Conservation (phyloP, 2,329 filamentous ascomycete genomes). For the Fusarium incarnatum region DNA sequence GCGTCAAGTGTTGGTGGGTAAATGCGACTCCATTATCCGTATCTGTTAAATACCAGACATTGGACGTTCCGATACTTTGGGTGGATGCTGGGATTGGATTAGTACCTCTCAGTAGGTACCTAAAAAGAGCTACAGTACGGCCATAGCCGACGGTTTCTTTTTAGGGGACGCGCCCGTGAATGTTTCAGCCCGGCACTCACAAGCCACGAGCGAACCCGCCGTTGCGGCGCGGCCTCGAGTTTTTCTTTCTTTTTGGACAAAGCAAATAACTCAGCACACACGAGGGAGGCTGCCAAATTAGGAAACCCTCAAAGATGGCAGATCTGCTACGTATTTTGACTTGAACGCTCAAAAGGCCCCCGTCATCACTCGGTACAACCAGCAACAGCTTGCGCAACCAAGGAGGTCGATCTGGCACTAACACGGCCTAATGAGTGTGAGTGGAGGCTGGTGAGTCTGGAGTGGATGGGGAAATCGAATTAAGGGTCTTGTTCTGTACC, state of each 20-base stretch:
- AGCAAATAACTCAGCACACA: constrained; percentile 12
- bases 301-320: constrained; percentile 17
- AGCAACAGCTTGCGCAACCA: constrained; percentile 34
- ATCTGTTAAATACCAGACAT: constrained; percentile 9
- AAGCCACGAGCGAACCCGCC: constrained; percentile 24
- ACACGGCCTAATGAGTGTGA: constrained; percentile 30
- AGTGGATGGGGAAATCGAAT: constrained; percentile 39
- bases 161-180: constrained; percentile 8
- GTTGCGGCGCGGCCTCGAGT: constrained; percentile 2
- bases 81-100: neutral
- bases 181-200: constrained; percentile 41
- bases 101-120: neutral
- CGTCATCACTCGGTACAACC: constrained; percentile 20
- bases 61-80: constrained; percentile 18
- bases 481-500: constrained; percentile 39
- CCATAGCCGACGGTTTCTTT: constrained; percentile 25
- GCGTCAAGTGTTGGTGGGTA: constrained; percentile 14
- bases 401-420: constrained; percentile 38
- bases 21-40: constrained; percentile 8
- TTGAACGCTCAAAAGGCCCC: constrained; percentile 19
- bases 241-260: constrained; percentile 6
- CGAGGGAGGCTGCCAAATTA: constrained; percentile 31
- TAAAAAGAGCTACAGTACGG: constrained; percentile 10
- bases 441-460: constrained; percentile 34
- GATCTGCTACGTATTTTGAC: constrained; percentile 18